phyloP scores from a whole-genome alignment of 176 grass and related monocot species.

The Triticum timopheevii region DNA sequence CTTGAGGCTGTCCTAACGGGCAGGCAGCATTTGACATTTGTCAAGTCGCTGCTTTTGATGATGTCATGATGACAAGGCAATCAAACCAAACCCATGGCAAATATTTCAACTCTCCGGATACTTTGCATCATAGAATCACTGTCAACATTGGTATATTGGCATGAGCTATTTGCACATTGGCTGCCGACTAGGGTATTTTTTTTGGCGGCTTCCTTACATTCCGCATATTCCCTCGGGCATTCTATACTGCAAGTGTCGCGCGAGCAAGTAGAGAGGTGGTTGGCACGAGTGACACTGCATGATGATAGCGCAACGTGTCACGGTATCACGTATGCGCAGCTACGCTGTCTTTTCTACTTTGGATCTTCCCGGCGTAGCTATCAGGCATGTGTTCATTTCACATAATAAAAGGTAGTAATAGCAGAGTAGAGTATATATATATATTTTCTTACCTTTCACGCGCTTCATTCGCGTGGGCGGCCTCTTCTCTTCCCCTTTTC shows the following conservation, averaged over 20 bases:
- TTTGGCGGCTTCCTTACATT: no score
- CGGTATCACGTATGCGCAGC: not conserved
- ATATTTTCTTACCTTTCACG: not conserved
- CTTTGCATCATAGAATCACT: not conserved
- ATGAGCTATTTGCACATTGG: not conserved
- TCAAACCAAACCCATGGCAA: not conserved
- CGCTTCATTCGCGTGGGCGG: conserved; percentile 27
- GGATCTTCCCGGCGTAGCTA: not conserved
- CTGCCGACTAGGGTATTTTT: no score
- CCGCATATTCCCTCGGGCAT: not conserved
- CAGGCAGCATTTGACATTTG: not conserved
- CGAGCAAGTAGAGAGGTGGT: not conserved
- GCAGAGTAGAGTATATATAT: not conserved
- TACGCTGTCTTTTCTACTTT: not conserved
- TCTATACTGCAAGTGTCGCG: not conserved
- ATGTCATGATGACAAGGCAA: not conserved
- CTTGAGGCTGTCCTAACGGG: not conserved
- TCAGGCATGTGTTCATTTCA: not conserved
- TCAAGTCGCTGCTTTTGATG: not conserved
- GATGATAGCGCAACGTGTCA: not conserved
- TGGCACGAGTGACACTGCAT: not conserved
- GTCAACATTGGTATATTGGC: not conserved
- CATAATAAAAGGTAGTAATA: not conserved
- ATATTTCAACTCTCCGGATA: not conserved
- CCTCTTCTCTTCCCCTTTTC: not conserved